Evolutionary conservation across 306 rosid species (phyloP).

Genomic region (Lathyrus sativus): DNA sequence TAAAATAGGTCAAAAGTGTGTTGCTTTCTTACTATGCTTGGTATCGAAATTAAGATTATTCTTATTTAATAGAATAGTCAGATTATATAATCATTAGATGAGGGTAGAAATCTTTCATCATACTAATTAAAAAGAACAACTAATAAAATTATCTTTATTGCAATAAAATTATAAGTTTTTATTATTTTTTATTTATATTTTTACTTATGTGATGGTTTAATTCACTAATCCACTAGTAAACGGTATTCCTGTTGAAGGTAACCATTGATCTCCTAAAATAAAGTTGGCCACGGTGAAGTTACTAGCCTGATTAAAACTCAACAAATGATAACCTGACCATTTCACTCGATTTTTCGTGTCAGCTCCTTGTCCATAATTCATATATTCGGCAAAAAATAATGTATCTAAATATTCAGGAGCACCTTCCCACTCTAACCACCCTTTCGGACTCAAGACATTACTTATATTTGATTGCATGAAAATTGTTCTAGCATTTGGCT

Average conservation of each 20-base stretch:
- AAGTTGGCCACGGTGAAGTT: not conserved
- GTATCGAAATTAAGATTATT: too few species aligned
- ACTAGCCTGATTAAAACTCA: not conserved
- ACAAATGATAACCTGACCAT: not conserved
- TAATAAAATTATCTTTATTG: too few species aligned
- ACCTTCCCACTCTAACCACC: not conserved
- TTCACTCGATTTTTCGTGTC: not conserved
- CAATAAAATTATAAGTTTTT: too few species aligned
- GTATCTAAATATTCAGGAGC: not conserved
- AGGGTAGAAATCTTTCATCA: too few species aligned
- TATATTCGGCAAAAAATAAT: not conserved
- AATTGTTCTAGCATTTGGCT: not conserved
- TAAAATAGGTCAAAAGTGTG: too few species aligned
- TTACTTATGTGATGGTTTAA: not conserved
- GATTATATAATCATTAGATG: too few species aligned
- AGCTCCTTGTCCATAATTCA: not conserved
- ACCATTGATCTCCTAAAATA: not conserved
- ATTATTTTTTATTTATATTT: too few species aligned
- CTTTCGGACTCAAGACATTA: not conserved
- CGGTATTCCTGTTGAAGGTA: not conserved
- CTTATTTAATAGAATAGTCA: too few species aligned
- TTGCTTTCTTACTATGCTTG: too few species aligned
- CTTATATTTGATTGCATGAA: not conserved
- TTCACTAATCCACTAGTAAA: not conserved
- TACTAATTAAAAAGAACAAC: too few species aligned